Conservation (phyloP, 106 monocot genomes). For the Phalaenopsis aphrodite region DNA sequence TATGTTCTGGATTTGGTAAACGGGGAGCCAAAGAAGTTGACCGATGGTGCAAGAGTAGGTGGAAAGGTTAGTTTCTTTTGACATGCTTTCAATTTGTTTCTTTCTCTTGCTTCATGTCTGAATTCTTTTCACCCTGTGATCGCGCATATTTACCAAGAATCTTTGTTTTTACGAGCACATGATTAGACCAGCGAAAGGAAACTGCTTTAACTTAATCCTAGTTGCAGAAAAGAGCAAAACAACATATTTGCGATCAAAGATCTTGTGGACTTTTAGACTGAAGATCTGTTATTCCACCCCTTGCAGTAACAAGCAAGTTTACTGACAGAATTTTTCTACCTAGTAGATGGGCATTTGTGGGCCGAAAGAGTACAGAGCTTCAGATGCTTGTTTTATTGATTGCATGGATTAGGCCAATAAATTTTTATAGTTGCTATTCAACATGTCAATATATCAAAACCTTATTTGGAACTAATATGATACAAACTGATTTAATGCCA, state of each 20-base stretch:
- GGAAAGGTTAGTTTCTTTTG: conserved; percentile 48
- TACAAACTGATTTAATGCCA: neutral
- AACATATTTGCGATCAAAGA: neutral
- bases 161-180: no score
- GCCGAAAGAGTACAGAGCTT: neutral
- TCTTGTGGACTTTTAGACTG: neutral
- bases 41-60: conserved; percentile 61
- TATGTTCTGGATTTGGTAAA: conserved; percentile 42
- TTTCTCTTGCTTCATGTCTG: conserved; percentile 1
- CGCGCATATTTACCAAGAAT: neutral
- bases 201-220: neutral
- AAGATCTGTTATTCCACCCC: neutral
- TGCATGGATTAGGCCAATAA: neutral
- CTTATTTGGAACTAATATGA: neutral
- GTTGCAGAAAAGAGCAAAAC: neutral
- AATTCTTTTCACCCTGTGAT: neutral
- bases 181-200: neutral
- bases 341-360: neutral
- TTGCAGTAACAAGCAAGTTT: neutral
- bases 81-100: neutral
- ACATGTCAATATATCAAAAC: neutral
- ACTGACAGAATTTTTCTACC: neutral
- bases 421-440: neutral
- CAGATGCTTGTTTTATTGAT: neutral
- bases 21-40: conserved; percentile 56